These are phyloP conservation scores for Penicillium flavigenum DNA, from an alignment of 495 filamentous ascomycete genomes.

Conservation along the genomic window DNA sequence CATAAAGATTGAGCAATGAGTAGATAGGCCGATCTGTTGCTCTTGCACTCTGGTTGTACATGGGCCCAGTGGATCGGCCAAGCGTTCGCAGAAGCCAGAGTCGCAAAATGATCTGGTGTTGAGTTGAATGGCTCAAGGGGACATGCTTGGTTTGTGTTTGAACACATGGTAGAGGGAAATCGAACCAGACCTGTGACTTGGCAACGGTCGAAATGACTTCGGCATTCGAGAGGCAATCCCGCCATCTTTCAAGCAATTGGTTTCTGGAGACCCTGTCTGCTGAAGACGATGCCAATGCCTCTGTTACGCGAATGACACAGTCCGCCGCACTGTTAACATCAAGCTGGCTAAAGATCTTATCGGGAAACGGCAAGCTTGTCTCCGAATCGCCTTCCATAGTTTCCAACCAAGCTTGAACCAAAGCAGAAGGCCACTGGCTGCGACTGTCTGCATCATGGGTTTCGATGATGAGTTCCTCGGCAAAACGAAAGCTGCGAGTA, in stretches of 20 bases:
- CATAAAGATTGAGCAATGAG: slow-evolving; percentile 36
- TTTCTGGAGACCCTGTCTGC: slow-evolving; percentile 13
- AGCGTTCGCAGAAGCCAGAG: slow-evolving; percentile 41
- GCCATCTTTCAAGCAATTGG: slow-evolving; percentile 35
- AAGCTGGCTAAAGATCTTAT: slow-evolving; percentile 24
- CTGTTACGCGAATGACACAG: slow-evolving; percentile 37
- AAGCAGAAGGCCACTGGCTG: slow-evolving; percentile 27
- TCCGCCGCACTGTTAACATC: slow-evolving; percentile 27
- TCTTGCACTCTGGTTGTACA: slow-evolving; percentile 21
- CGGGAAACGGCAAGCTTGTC: slow-evolving; percentile 11
- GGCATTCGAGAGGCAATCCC: slow-evolving; percentile 28
- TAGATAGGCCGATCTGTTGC: slow-evolving; percentile 28
- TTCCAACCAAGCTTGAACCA: slow-evolving; percentile 34
- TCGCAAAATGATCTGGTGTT: slow-evolving; percentile 36
- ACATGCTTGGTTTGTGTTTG: neutral
- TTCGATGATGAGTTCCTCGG: slow-evolving; percentile 33
- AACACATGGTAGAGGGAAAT: slow-evolving; percentile 19
- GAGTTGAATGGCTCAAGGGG: slow-evolving; percentile 12
- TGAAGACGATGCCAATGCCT: slow-evolving; percentile 26
- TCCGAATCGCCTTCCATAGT: slow-evolving; percentile 8
- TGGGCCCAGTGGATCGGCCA: slow-evolving; percentile 24
- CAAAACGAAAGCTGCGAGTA: slow-evolving; percentile 27
- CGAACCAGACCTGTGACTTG: slow-evolving; percentile 29
- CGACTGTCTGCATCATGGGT: slow-evolving; percentile 22
- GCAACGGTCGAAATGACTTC: slow-evolving; percentile 24